Evolutionary conservation across 225 moss, liverwort and hornwort genomes (phyloP).

Genomic region (Thuidium tamariscinum): DNA sequence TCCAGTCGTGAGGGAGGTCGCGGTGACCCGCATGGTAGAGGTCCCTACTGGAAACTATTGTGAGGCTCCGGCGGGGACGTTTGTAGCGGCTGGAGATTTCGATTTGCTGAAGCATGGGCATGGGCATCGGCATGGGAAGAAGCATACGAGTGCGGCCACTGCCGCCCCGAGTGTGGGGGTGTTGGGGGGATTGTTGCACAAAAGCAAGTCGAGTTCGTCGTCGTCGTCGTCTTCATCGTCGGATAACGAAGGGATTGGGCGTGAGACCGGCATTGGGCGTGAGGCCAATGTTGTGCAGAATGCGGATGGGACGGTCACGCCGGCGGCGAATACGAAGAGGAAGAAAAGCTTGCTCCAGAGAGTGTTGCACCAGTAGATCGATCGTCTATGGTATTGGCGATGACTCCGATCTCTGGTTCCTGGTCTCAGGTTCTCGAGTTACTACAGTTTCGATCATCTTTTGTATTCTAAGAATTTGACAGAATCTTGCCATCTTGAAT

Average conservation of each 20-base stretch:
- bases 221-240: background rate
- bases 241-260: background rate
- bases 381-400: background rate
- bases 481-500: background rate
- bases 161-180: background rate
- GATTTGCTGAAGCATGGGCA: slow-evolving; percentile 13
- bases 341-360: slow-evolving; percentile 48
- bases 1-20: slow-evolving; percentile 45
- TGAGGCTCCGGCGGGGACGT: slow-evolving; percentile 51
- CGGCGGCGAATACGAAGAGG: background rate
- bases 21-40: slow-evolving; percentile 45
- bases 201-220: background rate
- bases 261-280: accelerated
- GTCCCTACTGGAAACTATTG: slow-evolving; percentile 58
- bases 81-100: slow-evolving; percentile 44
- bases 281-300: background rate
- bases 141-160: background rate
- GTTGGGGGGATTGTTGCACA: background rate
- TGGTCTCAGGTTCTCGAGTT: background rate
- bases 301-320: slow-evolving; percentile 2
- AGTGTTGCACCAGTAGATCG: slow-evolving; percentile 14
- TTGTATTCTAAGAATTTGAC: background rate
- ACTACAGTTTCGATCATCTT: background rate
- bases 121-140: background rate
- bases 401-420: no score